Conservation (phyloP, 2,329 filamentous ascomycete species). For the Aspergillus uvarum region DNA sequence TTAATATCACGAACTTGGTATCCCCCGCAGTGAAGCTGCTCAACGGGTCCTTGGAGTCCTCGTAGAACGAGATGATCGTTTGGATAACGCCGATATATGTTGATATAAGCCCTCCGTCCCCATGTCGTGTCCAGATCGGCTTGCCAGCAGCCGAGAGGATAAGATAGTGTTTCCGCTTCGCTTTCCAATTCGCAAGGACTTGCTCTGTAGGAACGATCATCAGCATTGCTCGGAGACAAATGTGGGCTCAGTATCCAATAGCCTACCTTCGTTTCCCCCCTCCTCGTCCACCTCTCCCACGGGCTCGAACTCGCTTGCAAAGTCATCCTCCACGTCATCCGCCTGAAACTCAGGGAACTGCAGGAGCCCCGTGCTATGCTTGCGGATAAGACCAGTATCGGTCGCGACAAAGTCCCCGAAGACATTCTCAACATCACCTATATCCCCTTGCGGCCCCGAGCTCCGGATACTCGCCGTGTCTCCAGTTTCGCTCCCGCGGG, state of each 20-base stretch:
- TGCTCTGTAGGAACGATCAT: slow-evolving; percentile 23
- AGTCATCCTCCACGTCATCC: slow-evolving; percentile 62
- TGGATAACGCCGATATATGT: slow-evolving; percentile 93
- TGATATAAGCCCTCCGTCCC: slow-evolving; percentile 84
- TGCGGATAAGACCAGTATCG: slow-evolving; percentile 40
- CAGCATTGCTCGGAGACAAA: slow-evolving; percentile 13
- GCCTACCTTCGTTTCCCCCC: slow-evolving; percentile 57
- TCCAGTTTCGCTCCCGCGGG: slow-evolving; percentile 50
- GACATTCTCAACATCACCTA: slow-evolving; percentile 77
- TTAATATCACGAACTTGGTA: slow-evolving; percentile 80
- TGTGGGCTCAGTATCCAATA: neutral
- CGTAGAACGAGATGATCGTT: slow-evolving; percentile 96
- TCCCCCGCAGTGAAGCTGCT: slow-evolving; percentile 83
- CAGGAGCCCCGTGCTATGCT: slow-evolving; percentile 34
- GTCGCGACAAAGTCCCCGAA: slow-evolving; percentile 66
- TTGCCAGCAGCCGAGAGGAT: slow-evolving; percentile 95
- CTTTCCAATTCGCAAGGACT: slow-evolving; percentile 74
- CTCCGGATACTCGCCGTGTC: slow-evolving; percentile 54
- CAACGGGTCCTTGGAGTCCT: slow-evolving; percentile 73
- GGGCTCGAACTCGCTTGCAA: slow-evolving; percentile 72
- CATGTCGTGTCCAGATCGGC: slow-evolving; percentile 94
- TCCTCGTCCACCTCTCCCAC: slow-evolving; percentile 61
- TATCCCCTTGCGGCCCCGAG: slow-evolving; percentile 54
- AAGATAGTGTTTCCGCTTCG: slow-evolving; percentile 94
- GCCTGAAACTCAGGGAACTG: slow-evolving; percentile 37